A percentile compares a stretch with the other conserved stretches of the same genome.
phyloP scores from a whole-genome alignment of 192 early-diverging fungal species.

The Lobosporangium transversale region DNA sequence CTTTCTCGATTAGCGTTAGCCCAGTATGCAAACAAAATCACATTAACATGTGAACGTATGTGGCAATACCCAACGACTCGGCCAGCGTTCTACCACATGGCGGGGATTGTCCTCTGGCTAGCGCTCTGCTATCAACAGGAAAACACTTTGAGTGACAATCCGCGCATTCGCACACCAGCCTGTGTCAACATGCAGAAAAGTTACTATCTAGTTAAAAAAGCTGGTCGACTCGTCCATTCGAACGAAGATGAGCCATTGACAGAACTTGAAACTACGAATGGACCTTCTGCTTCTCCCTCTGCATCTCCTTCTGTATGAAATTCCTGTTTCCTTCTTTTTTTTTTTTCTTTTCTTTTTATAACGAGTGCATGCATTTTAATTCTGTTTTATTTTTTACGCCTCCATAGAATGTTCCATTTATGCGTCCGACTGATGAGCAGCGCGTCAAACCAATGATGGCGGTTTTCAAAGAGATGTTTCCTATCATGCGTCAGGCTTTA shows the following conservation, averaged over 20 bases:
- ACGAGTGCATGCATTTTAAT: too few species aligned
- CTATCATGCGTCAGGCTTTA: constrained; percentile 39
- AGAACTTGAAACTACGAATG: constrained; percentile 33
- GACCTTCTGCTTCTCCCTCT: not conserved
- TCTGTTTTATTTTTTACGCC: too few species aligned
- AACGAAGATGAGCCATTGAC: constrained; percentile 39
- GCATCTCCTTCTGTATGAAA: constrained; percentile 1
- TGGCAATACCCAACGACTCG: constrained; percentile 46
- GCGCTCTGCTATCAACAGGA: constrained; percentile 52
- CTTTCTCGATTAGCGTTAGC: constrained; percentile 22
- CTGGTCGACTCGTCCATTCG: constrained; percentile 37
- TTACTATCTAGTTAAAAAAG: constrained; percentile 45
- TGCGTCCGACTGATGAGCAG: constrained; percentile 37
- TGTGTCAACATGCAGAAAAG: constrained; percentile 54
- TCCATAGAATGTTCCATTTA: constrained; percentile 28
- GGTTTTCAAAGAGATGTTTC: constrained; percentile 52
- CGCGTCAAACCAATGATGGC: constrained; percentile 45
- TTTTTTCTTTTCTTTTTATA: not conserved
- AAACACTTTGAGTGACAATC: constrained; percentile 50
- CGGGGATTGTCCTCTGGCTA: constrained; percentile 30
- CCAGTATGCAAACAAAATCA: constrained; percentile 46
- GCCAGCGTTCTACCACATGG: constrained; percentile 40
- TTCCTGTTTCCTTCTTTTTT: not conserved
- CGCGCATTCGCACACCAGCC: constrained; percentile 41
- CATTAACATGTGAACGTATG: constrained; percentile 36